phyloP scores from a whole-genome alignment of 495 filamentous ascomycete species.

The Podospora didyma region DNA sequence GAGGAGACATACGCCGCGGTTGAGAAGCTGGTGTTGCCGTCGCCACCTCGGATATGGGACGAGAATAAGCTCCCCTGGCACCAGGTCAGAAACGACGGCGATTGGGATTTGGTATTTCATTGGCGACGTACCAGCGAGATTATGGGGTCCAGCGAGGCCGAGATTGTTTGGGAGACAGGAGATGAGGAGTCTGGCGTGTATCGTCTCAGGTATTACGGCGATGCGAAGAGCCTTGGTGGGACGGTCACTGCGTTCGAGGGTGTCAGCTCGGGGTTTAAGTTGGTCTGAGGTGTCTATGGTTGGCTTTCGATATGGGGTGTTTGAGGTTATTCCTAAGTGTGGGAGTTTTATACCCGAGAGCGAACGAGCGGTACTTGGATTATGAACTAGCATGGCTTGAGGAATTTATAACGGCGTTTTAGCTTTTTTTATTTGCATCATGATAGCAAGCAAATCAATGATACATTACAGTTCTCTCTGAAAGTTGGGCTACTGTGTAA shows the following conservation, averaged over 20 bases:
- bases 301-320: neutral
- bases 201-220: constrained; percentile 80
- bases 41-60: too few relatives aligned
- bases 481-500: too few relatives aligned
- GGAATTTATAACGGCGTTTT: too few relatives aligned
- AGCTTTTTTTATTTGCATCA: too few relatives aligned
- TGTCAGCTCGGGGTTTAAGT: constrained; percentile 59
- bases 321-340: too few relatives aligned
- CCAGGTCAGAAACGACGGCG: constrained; percentile 64
- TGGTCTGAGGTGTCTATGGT: constrained; percentile 14
- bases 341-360: too few relatives aligned
- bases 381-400: too few relatives aligned
- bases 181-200: constrained; percentile 60
- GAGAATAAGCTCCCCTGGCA: constrained; percentile 47
- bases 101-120: constrained; percentile 75
- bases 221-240: constrained; percentile 68
- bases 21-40: constrained; percentile 48
- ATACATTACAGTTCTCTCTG: too few relatives aligned
- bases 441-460: too few relatives aligned
- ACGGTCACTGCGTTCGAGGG: constrained; percentile 72
- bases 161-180: constrained; percentile 75
- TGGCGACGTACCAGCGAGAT: constrained; percentile 74
- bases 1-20: constrained; percentile 78
- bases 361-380: too few relatives aligned
- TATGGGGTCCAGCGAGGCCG: constrained; percentile 75